phyloP scores from a whole-genome alignment of 2,329 filamentous ascomycete species.

The Alternaria postmessia region DNA sequence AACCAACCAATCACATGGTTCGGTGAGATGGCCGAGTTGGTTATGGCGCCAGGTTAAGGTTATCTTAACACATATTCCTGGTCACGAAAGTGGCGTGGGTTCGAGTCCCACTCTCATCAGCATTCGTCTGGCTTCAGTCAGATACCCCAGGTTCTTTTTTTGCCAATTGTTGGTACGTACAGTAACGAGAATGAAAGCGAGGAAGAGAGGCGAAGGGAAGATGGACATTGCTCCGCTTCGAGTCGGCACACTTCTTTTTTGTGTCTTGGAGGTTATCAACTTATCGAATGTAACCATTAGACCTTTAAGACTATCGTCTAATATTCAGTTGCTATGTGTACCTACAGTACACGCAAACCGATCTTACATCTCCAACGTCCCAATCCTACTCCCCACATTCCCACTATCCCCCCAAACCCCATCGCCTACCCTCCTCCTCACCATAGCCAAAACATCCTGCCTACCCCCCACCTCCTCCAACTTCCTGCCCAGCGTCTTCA shows the following conservation, averaged over 20 bases:
- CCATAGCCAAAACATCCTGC: slow-evolving; percentile 53
- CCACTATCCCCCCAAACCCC: slow-evolving; percentile 54
- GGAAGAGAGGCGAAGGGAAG: not conserved
- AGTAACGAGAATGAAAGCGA: not conserved
- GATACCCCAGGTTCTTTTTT: not conserved
- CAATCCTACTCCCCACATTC: slow-evolving; percentile 55
- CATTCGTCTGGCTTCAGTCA: slow-evolving; percentile 37
- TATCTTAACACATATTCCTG: slow-evolving; percentile 31
- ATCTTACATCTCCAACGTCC: slow-evolving; percentile 51
- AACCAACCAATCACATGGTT: not conserved
- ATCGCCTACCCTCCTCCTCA: slow-evolving; percentile 53
- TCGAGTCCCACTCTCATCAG: slow-evolving; percentile 53
- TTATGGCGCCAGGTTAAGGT: not conserved
- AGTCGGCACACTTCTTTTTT: not conserved
- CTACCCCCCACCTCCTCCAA: slow-evolving; percentile 51
- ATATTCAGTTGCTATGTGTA: too few species aligned
- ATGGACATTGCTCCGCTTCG: fast-evolving
- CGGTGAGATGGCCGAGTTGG: not conserved
- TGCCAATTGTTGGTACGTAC: not conserved
- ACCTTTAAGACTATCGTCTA: too few species aligned
- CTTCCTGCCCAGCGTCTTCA: slow-evolving; percentile 58
- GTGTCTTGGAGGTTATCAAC: not conserved
- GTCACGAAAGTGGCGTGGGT: slow-evolving; percentile 53
- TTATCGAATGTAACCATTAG: not conserved
- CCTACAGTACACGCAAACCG: not conserved